Evolutionary conservation across 1,284 basidiomycete species (phyloP).

Genomic region (Mycosarcoma mackinlayi): DNA sequence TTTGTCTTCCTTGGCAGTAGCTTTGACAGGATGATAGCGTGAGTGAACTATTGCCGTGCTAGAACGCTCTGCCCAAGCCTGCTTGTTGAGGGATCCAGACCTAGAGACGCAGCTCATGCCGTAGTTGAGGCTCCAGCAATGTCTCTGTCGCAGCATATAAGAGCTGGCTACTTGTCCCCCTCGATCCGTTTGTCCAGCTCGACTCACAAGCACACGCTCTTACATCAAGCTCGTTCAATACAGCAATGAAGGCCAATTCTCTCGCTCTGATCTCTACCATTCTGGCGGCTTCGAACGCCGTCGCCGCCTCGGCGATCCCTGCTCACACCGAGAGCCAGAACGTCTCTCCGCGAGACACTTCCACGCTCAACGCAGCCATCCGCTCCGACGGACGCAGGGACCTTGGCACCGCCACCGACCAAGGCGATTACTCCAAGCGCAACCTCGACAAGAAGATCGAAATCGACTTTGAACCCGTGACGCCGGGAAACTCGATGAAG

Average conservation of each 20-base stretch:
- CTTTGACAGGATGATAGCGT: too few relatives aligned
- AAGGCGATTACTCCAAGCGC: constrained; percentile 1
- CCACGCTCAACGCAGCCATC: constrained; percentile 19
- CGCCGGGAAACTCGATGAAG: constrained; percentile 33
- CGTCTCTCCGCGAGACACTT: constrained; percentile 5
- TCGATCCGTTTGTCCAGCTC: too few relatives aligned
- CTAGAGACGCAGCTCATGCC: too few relatives aligned
- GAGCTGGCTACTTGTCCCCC: too few relatives aligned
- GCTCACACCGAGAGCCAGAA: not conserved
- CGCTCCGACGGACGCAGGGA: constrained; percentile 5
- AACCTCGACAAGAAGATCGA: constrained; percentile 14
- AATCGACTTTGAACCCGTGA: constrained; percentile 13
- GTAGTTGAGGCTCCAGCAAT: too few relatives aligned
- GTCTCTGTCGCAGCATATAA: too few relatives aligned
- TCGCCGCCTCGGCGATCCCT: constrained; percentile 19
- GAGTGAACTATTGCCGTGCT: too few relatives aligned
- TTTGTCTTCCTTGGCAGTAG: too few relatives aligned
- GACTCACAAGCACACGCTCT: too few relatives aligned
- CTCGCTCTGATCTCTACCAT: constrained; percentile 15
- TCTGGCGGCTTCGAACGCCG: constrained; percentile 1
- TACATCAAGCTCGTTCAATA: too few relatives aligned
- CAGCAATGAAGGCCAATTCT: constrained; percentile 37
- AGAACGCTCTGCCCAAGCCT: too few relatives aligned
- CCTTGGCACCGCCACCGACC: constrained; percentile 16
- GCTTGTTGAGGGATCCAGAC: too few relatives aligned